Evolutionary conservation across 148 eudicot genomes (phyloP), one percentile per base, ranked within the genome.

Genomic region (Camellia granthamiana): DNA sequence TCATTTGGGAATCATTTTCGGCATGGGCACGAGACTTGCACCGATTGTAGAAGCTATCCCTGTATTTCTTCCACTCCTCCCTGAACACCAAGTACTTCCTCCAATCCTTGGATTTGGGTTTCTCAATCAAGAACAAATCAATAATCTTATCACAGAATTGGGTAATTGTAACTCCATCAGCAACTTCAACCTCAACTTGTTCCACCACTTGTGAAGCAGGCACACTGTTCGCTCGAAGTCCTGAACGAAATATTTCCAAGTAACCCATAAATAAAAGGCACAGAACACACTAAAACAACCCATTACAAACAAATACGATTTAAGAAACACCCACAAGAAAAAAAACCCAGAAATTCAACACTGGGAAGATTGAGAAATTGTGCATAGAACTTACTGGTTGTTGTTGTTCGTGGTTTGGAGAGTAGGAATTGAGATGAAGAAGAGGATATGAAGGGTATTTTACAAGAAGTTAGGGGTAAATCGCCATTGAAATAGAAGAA

Each of bases 21-120:
- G 82, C 65, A 69, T 87, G 75, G 14, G 99, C 95, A 6, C 95
- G 85, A 3, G 78, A 79, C 74, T 60, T 83, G 84, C 99, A 96
- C 38, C 92, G 90, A 67, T 54, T 83, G 77, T 96, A 96, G 70
- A 96, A 96, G 54, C 79, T 74, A 75, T 91, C 90, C 79, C 95
- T 84, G 63, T 96, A 93, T 63, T 90, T 96, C 70, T 87, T 91
- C 99, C 99, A 96, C 62, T 96, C 99, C 38, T 96, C 96, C 75
- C 98, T 85, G 65, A 92, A 93, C 61, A 91, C 87, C 88, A 96
- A 84, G 74, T 92, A 96, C 64, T 77, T 93, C 71, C 84, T 91
- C 99, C 98, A 96, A 77, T 96, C 97, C 69, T 91, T 93, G 7
- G 95, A 81, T 85, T 79, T 96, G 49, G 99, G 91, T 83, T 93